Base-by-base conservation (phyloP, 2,329 filamentous ascomycete genomes). In the Arthrinium puccinioides region DNA sequence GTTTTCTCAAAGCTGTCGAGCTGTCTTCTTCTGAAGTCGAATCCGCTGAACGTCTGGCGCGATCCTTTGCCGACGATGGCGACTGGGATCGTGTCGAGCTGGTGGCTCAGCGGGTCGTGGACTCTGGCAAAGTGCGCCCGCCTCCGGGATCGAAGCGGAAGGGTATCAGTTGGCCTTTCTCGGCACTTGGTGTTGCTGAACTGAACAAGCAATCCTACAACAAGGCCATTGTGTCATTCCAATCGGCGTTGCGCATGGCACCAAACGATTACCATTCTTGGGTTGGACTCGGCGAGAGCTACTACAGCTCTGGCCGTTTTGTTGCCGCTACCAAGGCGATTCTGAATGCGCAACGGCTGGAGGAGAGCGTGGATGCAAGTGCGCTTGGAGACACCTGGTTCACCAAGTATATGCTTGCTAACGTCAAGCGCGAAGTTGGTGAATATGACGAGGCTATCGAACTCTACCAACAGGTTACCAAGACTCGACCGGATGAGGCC, bases 21-120 rank as follows among this genome's bases (percentile, higher is more conserved):
- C 66, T 98, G 4, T 98, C 92, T 0, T 67, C 87, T 0, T 82
- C 85, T 0, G 92, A 98, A 55, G 76, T 95, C 1, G 72, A 83
- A 48, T 87, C 92, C 24, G 92, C 92, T 0, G 87, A 97, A 59
- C 77, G 87, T 20, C 73, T 98, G 13, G 89, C 92, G 2, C 76
- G 77, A 41, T 81, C 80, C 0, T 98, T 96, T 57, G 90, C 94
- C 0, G 81, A 94, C 37, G 82, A 88, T 47, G 80, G 85, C 25
- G 92, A 98, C 52, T 98, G 92, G 92, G 92, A 97, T 47, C 79
- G 94, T 35, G 94, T 98, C 7, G 92, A 97, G 62, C 77, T 94
- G 15, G 82, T 98, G 21, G 84, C 92, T 2, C 85, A 89, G 56
- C 79, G 94, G 35, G 85, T 96, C 1, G 82, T 97, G 3, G 87